A percentile compares a stretch with the other conserved stretches of the same genome.
Evolutionary conservation across 257 asterid species (phyloP).

Genomic region (Solanum sitiens): DNA sequence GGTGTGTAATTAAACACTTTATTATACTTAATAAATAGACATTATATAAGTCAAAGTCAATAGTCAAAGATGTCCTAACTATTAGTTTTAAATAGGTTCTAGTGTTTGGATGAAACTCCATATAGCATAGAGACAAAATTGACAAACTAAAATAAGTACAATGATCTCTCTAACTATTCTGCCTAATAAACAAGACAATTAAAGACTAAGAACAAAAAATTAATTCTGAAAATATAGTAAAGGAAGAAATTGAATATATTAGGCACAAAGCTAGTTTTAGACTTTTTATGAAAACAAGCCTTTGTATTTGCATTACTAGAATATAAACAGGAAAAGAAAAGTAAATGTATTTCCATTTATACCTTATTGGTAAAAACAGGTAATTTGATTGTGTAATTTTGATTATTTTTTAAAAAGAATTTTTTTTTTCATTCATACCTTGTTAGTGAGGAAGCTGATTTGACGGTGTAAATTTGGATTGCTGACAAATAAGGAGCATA

Average conservation of each 20-base stretch:
- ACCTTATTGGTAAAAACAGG: neutral
- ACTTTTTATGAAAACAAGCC: neutral
- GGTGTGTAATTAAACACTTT: neutral
- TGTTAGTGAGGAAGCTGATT: neutral
- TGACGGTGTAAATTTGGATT: conserved; percentile 13
- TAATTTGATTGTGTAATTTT: conserved; percentile 1
- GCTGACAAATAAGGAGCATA: conserved; percentile 19
- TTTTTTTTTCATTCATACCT: neutral
- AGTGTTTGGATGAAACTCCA: neutral
- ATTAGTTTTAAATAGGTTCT: neutral
- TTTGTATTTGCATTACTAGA: neutral
- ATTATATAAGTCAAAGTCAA: neutral
- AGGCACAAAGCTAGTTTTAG: neutral
- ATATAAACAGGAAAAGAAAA: neutral
- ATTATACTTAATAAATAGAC: neutral
- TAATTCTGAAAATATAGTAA: neutral
- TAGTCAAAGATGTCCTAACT: neutral
- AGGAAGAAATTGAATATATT: neutral
- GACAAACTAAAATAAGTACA: neutral
- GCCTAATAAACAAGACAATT: neutral
- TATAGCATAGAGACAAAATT: neutral
- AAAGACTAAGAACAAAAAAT: neutral
- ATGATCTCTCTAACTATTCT: neutral
- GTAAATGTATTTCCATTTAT: neutral
- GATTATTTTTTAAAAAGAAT: neutral